Evolutionary conservation across 1,139 yeast species (phyloP).

Genomic region (Yamadazyma triangularis): DNA sequence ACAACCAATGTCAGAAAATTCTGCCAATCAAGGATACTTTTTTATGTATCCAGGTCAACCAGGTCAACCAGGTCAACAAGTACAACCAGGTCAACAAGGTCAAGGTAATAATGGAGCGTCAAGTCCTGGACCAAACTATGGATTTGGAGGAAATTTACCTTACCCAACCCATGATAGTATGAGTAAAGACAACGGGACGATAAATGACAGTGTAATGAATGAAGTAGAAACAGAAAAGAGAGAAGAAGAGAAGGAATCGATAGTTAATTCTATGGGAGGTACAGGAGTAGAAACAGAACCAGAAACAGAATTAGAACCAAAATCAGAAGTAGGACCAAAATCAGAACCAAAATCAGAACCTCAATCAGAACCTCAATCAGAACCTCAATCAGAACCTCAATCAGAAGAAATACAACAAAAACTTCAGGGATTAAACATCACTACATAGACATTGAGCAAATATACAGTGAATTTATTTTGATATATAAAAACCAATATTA

Average conservation of each 20-base stretch:
- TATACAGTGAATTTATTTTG: constrained; percentile 6
- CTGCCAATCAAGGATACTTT: constrained; percentile 8
- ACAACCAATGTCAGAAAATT: too few species aligned
- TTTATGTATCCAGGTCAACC: constrained; percentile 11
- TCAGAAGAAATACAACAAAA: not conserved
- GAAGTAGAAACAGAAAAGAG: not conserved
- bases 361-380: too few species aligned
- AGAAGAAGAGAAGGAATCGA: constrained; percentile 1
- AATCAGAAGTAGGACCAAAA: too few species aligned
- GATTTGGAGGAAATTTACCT: constrained; percentile 14
- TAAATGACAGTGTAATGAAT: not conserved
- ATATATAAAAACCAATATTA: constrained; percentile 58
- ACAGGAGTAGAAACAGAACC: too few species aligned
- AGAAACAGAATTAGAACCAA: too few species aligned
- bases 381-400: not conserved
- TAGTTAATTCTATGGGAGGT: too few species aligned
- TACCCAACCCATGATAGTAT: constrained; percentile 10
- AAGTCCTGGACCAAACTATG: too few species aligned
- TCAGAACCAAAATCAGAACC: too few species aligned
- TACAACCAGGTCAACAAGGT: constrained; percentile 2
- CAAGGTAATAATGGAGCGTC: constrained; percentile 1
- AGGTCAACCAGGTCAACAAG: constrained; percentile 14
- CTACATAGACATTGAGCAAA: not conserved
- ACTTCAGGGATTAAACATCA: not conserved
- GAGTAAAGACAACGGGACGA: not conserved